Conservation (phyloP, 768 basidiomycete genomes). For the Coprinopsis marcescibilis region DNA sequence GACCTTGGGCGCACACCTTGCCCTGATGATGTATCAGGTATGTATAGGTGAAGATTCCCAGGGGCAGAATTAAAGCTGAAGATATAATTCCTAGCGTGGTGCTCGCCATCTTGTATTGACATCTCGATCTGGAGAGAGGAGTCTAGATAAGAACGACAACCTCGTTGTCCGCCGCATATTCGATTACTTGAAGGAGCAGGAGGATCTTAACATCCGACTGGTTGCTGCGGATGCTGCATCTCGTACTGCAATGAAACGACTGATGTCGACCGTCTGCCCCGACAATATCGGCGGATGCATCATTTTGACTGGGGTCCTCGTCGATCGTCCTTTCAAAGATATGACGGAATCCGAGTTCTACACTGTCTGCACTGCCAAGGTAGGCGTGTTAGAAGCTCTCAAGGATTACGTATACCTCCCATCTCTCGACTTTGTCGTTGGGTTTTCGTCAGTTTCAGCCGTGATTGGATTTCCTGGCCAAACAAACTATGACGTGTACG, state of each 20-base stretch:
- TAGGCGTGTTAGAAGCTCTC: conserved; percentile 22
- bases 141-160: conserved; percentile 19
- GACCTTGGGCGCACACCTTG: conserved; percentile 29
- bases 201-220: conserved; percentile 25
- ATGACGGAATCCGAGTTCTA: conserved; percentile 25
- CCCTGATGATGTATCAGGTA: conserved; percentile 38
- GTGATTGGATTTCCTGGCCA: conserved; percentile 32
- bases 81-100: conserved; percentile 22
- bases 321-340: conserved; percentile 25
- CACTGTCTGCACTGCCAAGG: conserved; percentile 22
- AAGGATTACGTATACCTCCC: conserved; percentile 20
- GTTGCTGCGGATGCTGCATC: conserved; percentile 26
- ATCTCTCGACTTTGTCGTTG: conserved; percentile 30
- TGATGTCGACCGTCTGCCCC: conserved; percentile 17
- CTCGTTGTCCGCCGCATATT: conserved; percentile 21
- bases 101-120: conserved; percentile 31
- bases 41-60: conserved; percentile 4
- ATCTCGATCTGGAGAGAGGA: conserved; percentile 28
- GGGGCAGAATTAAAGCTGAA: background rate
- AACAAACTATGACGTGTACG: conserved; percentile 31
- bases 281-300: conserved; percentile 30
- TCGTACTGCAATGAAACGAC: conserved; percentile 11
- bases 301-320: conserved; percentile 24
- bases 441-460: conserved; percentile 26
- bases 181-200: conserved; percentile 21